Evolutionary conservation across 2,329 filamentous ascomycete genomes (phyloP), one percentile per base, ranked within the genome.

Genomic region (Pseudogymnoascus destructans): DNA sequence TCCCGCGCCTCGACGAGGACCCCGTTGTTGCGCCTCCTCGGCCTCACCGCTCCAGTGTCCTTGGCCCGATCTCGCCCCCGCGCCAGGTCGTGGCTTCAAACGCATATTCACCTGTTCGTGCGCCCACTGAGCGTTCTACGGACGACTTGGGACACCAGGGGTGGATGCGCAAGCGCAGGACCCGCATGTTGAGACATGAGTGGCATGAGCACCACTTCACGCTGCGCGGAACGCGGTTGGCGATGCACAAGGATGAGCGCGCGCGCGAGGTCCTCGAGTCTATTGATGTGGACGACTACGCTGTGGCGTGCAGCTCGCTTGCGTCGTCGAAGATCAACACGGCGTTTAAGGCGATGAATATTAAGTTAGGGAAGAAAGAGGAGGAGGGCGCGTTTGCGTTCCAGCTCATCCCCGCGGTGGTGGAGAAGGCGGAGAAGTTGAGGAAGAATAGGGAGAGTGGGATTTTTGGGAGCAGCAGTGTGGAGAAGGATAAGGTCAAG

Each of bases 151-250:
- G 81, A 32, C 88, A 91, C 71, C 81, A 87, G 55, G 93, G 93
- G 1, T 90, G 85, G 72, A 95, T 98, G 83, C 91, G 89, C 77
- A 95, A 95, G 77, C 88, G 92, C 68, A 89, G 89, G 74, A 95
- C 86, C 32, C 84, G 84, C 67, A 84, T 95, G 76, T 80, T 95
- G 61, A 87, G 89, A 42, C 88, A 95, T 71, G 91, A 96, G 74
- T 96, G 91, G 91, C 83, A 90, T 67, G 88, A 95, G 70, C 86
- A 89, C 65, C 93, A 92, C 74, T 95, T 93, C 70, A 89, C 88
- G 23, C 84, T 96, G 62, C 84, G 84, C 66, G 86, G 86, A 60
- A 88, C 84, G 23, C 80, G 81, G 25, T 77, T 89, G 35, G 84
- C 86, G 58, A 86, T 92, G 80, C 87, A 91, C 76, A 83, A 85